A percentile compares a stretch with the other conserved stretches of the same genome.
These are phyloP conservation scores for Tricholoma terreum DNA, from an alignment of 768 basidiomycete species.

Conservation along the genomic window DNA sequence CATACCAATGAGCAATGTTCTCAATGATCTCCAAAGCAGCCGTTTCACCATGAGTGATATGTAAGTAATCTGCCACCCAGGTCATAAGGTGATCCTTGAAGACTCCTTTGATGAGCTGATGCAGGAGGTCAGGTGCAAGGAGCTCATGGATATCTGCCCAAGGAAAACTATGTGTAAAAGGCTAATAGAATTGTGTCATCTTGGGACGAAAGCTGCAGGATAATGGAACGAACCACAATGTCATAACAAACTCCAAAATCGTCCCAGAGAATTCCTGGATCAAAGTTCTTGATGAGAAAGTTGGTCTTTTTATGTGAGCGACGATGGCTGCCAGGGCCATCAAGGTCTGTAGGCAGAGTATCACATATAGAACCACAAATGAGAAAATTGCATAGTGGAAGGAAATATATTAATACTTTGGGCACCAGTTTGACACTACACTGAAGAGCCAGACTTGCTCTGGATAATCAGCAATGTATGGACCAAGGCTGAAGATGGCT, in stretches of 20 bases:
- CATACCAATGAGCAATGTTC: slow-evolving; percentile 33
- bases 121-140: too few relatives aligned
- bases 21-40: too few relatives aligned
- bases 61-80: too few relatives aligned
- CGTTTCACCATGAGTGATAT: too few relatives aligned
- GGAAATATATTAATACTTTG: slow-evolving; percentile 12
- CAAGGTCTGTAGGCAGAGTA: too few relatives aligned
- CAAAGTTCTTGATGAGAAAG: neutral
- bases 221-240: neutral
- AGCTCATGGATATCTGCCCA: slow-evolving; percentile 31
- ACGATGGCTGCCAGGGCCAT: neutral
- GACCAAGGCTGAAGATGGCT: too few relatives aligned
- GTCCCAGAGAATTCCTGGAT: too few relatives aligned
- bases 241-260: neutral
- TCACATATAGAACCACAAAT: slow-evolving; percentile 4
- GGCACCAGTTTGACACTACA: slow-evolving; percentile 18
- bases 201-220: too few relatives aligned
- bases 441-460: neutral
- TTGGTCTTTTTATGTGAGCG: neutral
- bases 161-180: slow-evolving; percentile 26
- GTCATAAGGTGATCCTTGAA: too few relatives aligned
- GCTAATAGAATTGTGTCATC: too few relatives aligned
- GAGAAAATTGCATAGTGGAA: neutral
- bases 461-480: neutral
- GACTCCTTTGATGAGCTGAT: too few relatives aligned